phyloP scores from a whole-genome alignment of 768 basidiomycete species.

The Rhodotorula babjevae region DNA sequence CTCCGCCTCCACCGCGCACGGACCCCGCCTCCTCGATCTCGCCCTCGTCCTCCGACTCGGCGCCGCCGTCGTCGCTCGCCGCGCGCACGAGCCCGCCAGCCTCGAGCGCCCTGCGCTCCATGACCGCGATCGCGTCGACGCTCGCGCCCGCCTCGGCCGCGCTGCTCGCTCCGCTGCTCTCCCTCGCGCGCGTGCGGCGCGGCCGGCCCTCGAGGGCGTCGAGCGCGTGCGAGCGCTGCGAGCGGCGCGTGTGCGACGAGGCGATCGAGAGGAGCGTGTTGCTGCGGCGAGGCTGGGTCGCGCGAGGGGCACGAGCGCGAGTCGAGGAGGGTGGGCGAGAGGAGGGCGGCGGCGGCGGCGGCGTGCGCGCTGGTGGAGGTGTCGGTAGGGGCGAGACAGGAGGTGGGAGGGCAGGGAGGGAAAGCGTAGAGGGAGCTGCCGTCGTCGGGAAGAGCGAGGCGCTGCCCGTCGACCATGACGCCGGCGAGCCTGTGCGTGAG shows the following conservation, averaged over 20 bases:
- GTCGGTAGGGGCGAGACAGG: not conserved
- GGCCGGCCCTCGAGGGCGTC: conserved; percentile 24
- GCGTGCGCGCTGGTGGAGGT: not conserved
- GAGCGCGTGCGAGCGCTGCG: conserved; percentile 2
- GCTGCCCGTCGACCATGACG: not conserved
- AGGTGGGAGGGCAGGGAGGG: not conserved
- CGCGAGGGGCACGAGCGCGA: not conserved
- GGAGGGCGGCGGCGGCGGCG: not conserved
- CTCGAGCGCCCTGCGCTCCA: not conserved
- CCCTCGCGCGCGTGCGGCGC: not conserved
- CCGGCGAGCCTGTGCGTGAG: not conserved
- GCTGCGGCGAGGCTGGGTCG: not conserved
- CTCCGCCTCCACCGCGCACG: not conserved
- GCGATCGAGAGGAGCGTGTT: conserved; percentile 18
- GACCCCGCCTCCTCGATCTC: not conserved
- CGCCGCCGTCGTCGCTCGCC: not conserved
- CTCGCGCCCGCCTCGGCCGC: not conserved
- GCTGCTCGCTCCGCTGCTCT: not conserved
- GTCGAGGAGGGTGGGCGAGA: not conserved
- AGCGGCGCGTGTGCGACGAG: not conserved
- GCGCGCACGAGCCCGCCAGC: not conserved
- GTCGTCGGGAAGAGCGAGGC: not conserved
- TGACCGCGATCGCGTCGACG: not conserved
- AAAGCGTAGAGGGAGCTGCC: too few species aligned
- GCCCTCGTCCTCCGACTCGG: not conserved